Conservation (phyloP, 2,329 filamentous ascomycete species). For the Furcasterigmium furcatum region DNA sequence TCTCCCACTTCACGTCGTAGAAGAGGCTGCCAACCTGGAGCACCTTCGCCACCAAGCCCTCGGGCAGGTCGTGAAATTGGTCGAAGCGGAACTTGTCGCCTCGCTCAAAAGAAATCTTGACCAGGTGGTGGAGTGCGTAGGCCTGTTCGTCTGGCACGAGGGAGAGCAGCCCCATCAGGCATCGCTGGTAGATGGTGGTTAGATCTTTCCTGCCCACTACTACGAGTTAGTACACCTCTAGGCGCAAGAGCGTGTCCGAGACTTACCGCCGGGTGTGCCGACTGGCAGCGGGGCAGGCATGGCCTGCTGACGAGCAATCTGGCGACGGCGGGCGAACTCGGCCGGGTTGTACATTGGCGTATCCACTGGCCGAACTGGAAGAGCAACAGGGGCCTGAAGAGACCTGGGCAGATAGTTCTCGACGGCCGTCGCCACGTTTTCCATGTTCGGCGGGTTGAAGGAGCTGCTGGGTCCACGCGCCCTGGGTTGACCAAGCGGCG, state of each 20-base stretch:
- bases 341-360: slow-evolving; percentile 73
- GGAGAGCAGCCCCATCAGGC: slow-evolving; percentile 79
- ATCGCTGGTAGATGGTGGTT: slow-evolving; percentile 85
- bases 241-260: neutral
- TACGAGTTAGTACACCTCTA: slow-evolving; percentile 5
- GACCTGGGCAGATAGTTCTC: slow-evolving; percentile 67
- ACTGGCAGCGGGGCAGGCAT: slow-evolving; percentile 16
- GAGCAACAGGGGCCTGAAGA: slow-evolving; percentile 53
- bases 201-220: neutral
- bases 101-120: slow-evolving; percentile 92
- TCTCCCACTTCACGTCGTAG: slow-evolving; percentile 77
- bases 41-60: slow-evolving; percentile 82
- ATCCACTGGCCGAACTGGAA: slow-evolving; percentile 69
- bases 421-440: slow-evolving; percentile 57
- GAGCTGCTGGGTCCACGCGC: slow-evolving; percentile 38
- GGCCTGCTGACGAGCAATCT: slow-evolving; percentile 32
- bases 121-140: slow-evolving; percentile 89
- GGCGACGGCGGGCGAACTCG: slow-evolving; percentile 60
- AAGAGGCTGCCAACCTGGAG: slow-evolving; percentile 76
- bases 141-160: slow-evolving; percentile 77
- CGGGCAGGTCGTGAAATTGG: slow-evolving; percentile 82
- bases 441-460: slow-evolving; percentile 52
- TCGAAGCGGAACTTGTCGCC: slow-evolving; percentile 97
- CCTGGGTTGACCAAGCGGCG: neutral
- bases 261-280: slow-evolving; percentile 56